Percentiles rank a stretch among this genome's conserved stretches.
Evolutionary conservation across 208 protist genomes (phyloP).

Genomic region (Leishmania braziliensis): DNA sequence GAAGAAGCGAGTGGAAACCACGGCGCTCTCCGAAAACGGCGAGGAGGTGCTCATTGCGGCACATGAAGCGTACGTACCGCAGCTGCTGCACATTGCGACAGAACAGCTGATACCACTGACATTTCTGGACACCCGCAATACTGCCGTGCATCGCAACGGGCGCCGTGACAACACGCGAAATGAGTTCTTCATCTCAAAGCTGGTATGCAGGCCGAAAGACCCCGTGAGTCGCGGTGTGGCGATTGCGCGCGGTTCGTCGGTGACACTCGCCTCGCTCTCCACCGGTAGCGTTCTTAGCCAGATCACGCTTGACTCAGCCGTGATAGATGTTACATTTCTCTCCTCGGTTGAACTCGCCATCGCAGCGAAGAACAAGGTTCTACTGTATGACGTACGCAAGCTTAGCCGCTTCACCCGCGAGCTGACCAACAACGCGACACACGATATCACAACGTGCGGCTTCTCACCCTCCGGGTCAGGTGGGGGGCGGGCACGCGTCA

Average conservation of each 20-base stretch:
- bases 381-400: constrained; percentile 84
- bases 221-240: constrained; percentile 36
- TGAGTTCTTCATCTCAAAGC: constrained; percentile 63
- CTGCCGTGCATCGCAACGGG: constrained; percentile 63
- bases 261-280: constrained; percentile 66
- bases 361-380: constrained; percentile 62
- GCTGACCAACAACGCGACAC: constrained; percentile 59
- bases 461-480: constrained; percentile 4
- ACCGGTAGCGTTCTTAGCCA: constrained; percentile 65
- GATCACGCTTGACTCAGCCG: constrained; percentile 50
- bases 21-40: constrained; percentile 60
- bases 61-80: constrained; percentile 65
- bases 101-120: constrained; percentile 62
- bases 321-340: constrained; percentile 60
- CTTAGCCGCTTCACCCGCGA: constrained; percentile 57
- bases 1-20: constrained; percentile 41
- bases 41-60: constrained; percentile 73
- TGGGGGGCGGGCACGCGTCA: constrained; percentile 6
- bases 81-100: constrained; percentile 60
- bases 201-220: constrained; percentile 29
- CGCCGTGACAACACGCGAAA: constrained; percentile 59
- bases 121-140: constrained; percentile 75
- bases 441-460: constrained; percentile 70
- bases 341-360: constrained; percentile 61
- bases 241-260: constrained; percentile 55